Conservation (phyloP, 805 yeast genomes). For the Sugiyamaella americana region DNA sequence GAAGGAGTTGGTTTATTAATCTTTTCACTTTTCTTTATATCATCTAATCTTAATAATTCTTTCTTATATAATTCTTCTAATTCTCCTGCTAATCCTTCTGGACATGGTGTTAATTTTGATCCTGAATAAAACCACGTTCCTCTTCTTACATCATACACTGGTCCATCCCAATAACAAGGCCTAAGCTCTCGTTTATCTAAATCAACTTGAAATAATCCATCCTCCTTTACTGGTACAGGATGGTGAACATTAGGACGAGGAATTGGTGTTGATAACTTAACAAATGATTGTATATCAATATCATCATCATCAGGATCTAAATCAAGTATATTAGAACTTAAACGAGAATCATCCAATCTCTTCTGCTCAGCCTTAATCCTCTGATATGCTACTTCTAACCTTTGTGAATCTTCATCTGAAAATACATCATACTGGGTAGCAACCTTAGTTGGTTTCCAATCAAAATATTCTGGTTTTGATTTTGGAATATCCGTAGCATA, state of each 20-base stretch:
- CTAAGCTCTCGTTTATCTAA: conserved; percentile 45
- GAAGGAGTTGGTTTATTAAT: neutral
- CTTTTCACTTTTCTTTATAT: neutral
- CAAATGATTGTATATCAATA: neutral
- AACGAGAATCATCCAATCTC: neutral
- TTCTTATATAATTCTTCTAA: conserved; percentile 51
- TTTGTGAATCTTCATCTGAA: conserved; percentile 51
- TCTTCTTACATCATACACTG: conserved; percentile 71
- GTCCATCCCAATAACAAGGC: conserved; percentile 88
- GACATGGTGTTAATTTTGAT: conserved; percentile 42
- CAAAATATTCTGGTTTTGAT: conserved; percentile 56
- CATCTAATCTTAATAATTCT: neutral
- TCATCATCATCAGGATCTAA: neutral
- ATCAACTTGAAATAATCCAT: conserved; percentile 69
- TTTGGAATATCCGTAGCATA: conserved; percentile 76
- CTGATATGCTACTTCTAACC: conserved; percentile 51
- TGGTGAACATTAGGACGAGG: neutral
- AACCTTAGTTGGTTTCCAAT: conserved; percentile 42
- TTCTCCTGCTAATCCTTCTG: conserved; percentile 43
- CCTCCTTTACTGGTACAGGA: conserved; percentile 67
- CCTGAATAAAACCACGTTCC: conserved; percentile 77
- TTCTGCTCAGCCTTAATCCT: conserved; percentile 6
- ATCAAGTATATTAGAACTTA: neutral
- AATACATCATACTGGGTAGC: conserved; percentile 64
- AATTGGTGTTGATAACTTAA: neutral